Evolutionary conservation across 176 grass and related monocot genomes (phyloP), one percentile per base, ranked within the genome.

Genomic region (Phragmites australis): DNA sequence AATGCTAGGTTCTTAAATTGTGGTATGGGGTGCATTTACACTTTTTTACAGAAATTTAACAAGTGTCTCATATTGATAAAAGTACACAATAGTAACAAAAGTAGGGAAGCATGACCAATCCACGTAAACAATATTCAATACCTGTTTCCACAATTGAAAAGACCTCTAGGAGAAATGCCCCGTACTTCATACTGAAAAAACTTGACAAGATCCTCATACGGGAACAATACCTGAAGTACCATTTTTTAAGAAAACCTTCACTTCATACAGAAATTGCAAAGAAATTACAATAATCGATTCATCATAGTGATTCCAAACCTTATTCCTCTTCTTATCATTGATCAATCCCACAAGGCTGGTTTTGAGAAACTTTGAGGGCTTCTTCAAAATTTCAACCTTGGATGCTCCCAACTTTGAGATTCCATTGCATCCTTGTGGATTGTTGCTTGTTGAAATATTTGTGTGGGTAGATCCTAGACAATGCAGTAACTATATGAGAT

Each of bases 121-220:
- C 22, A 63, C 17, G 17, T 49, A 78, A 63, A 43, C 27, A 88
- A 66, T 30, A 19, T 32, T 64, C 26, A 56, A 19, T 91, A 99
- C 96, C 96, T 99, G 71, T 99, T 99, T 85, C 96, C 96, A 84
- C 96, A 99, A 88, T 99, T 99, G 90, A 91, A 86, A 88, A 99
- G 86, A 29, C 96, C 96, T 86, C 93, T 91, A 12, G 96, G 96
- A 79, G 88, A 90, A 87, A 99, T 74, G 10, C 88, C 90, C 47
- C 75, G 66, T 54, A 86, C 88, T 89, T 95, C 90, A 49, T 91
- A 95, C 40, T 99, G 88, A 78, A 95, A 99, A 88, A 99, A 95
- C 83, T 93, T 95, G 37, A 95, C 88, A 81, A 99, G 92, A 78
- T 99, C 90, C 65, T 99, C 96, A 49, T 93, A 93, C 8, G 84